Percentiles rank a stretch among this genome's conserved stretches.
These are phyloP conservation scores for Colletotrichum chlorophyti DNA, from an alignment of 2,329 filamentous ascomycete species.

Conservation along the genomic window DNA sequence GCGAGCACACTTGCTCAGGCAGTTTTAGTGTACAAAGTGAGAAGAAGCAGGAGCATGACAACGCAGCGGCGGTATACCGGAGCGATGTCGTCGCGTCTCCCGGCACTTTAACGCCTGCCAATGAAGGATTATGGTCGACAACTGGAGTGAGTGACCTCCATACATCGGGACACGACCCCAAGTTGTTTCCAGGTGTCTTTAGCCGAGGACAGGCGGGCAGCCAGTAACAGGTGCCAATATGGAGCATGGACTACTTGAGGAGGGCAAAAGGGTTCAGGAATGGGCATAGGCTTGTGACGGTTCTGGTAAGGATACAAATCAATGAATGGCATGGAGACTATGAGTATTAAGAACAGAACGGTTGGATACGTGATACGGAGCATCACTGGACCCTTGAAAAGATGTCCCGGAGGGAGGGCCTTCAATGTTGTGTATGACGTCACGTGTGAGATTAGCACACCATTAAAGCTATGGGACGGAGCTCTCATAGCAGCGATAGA, in stretches of 20 bases:
- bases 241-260: too few relatives aligned
- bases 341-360: too few relatives aligned
- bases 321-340: too few relatives aligned
- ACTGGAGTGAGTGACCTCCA: constrained; percentile 51
- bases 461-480: too few relatives aligned
- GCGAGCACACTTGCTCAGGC: background rate
- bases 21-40: background rate
- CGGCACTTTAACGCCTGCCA: constrained; percentile 7
- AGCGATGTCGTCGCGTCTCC: constrained; percentile 24
- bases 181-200: constrained; percentile 76
- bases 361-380: too few relatives aligned
- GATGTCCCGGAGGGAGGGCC: too few relatives aligned
- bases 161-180: constrained; percentile 67
- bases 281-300: background rate
- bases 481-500: too few relatives aligned
- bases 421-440: too few relatives aligned
- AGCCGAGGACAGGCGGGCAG: constrained; percentile 46
- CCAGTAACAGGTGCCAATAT: background rate
- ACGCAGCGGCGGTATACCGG: background rate
- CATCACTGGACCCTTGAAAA: too few relatives aligned
- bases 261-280: too few relatives aligned
- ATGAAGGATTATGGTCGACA: constrained; percentile 45
- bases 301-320: too few relatives aligned
- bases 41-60: background rate
- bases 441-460: too few relatives aligned